Conservation (phyloP, 1,139 yeast species). For the Candida dubliniensis region DNA sequence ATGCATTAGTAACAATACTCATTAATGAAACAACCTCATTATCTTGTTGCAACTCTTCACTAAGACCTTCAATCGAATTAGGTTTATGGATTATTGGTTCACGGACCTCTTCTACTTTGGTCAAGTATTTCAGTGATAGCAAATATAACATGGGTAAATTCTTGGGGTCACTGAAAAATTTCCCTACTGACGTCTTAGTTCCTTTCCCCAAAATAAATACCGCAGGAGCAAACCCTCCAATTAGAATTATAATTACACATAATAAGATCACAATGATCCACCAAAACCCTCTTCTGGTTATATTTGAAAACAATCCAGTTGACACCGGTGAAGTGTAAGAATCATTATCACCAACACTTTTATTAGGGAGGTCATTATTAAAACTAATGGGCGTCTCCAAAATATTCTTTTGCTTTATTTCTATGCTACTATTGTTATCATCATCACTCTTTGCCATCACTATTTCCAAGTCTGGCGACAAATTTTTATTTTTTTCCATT, state of each 20-base stretch:
- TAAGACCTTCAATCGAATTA: slow-evolving; percentile 19
- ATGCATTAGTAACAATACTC: slow-evolving; percentile 23
- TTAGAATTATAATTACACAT: slow-evolving; percentile 15
- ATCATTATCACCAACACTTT: not conserved
- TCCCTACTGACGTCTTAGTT: slow-evolving; percentile 19
- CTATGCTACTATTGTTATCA: not conserved
- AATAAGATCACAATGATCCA: slow-evolving; percentile 8
- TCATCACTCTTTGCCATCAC: no score
- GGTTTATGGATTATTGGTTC: not conserved
- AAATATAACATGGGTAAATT: slow-evolving; percentile 11
- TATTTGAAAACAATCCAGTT: not conserved
- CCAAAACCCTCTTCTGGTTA: slow-evolving; percentile 1
- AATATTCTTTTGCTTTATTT: not conserved
- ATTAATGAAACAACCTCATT: slow-evolving; percentile 29
- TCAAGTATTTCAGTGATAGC: slow-evolving; percentile 11
- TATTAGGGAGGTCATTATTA: not conserved
- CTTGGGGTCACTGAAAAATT: slow-evolving; percentile 17
- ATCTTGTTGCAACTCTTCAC: slow-evolving; percentile 28
- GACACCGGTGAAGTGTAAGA: slow-evolving; percentile 4
- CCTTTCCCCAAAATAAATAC: slow-evolving; percentile 23
- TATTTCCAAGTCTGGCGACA: no score
- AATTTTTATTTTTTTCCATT: not conserved
- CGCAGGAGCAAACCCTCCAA: slow-evolving; percentile 24
- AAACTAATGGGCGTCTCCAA: not conserved
- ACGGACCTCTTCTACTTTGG: not conserved